These are phyloP conservation scores for Venturiaceae sp. DNA, from an alignment of 2,329 filamentous ascomycete genomes.

Conservation along the genomic window DNA sequence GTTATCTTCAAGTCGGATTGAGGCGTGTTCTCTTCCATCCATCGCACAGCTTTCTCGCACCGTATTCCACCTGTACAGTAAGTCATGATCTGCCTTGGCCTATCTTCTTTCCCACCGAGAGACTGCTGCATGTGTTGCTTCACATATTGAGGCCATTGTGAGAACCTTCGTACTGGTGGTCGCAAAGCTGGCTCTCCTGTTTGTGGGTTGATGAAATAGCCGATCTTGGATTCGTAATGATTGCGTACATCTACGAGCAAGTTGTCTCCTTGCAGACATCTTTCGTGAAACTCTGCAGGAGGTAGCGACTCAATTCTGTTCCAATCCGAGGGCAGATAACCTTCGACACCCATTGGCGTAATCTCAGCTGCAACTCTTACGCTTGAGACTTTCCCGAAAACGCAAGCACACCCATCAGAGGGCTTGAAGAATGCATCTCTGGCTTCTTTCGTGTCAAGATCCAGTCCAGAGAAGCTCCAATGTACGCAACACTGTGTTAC, in stretches of 20 bases:
- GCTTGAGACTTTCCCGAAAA: conserved; percentile 11
- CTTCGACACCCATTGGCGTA: conserved; percentile 16
- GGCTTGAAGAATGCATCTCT: conserved; percentile 16
- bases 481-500: conserved; percentile 13
- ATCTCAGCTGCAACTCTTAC: conserved; percentile 15
- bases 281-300: conserved; percentile 14
- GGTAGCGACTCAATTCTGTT: conserved; percentile 12
- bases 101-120: background rate
- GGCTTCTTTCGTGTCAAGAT: conserved; percentile 9
- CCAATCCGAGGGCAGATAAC: conserved; percentile 16
- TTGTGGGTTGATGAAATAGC: conserved; percentile 15
- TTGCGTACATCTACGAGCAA: conserved; percentile 17
- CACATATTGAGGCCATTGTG: conserved; percentile 17
- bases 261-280: conserved; percentile 11
- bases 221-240: conserved; percentile 18
- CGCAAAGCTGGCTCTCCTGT: conserved; percentile 13
- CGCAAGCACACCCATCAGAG: conserved; percentile 16
- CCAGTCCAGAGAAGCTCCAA: conserved; percentile 15
- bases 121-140: conserved; percentile 13
- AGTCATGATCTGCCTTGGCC: conserved; percentile 14
- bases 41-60: conserved; percentile 18
- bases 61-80: conserved; percentile 18
- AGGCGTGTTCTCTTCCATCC: conserved; percentile 16
- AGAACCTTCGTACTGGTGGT: conserved; percentile 16
- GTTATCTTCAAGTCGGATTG: conserved; percentile 11